These are phyloP conservation scores for Entomortierella lignicola DNA, from an alignment of 192 early-diverging fungal species.

Conservation along the genomic window DNA sequence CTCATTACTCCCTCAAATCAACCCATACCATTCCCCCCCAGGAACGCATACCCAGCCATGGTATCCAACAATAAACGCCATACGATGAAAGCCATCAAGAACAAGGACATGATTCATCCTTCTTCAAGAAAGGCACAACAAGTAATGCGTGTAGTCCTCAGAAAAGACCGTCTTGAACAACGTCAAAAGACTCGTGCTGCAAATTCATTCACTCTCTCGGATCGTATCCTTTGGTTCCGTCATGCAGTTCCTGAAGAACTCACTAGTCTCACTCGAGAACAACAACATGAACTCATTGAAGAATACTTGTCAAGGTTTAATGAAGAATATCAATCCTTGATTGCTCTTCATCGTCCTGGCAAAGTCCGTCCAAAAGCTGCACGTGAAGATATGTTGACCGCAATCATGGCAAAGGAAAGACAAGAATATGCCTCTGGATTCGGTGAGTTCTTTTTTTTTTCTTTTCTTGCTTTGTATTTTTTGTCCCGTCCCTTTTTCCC, in stretches of 20 bases:
- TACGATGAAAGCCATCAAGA: slow-evolving; percentile 69
- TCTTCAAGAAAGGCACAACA: slow-evolving; percentile 68
- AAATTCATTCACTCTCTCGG: slow-evolving; percentile 42
- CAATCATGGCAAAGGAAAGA: slow-evolving; percentile 57
- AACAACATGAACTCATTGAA: slow-evolving; percentile 30
- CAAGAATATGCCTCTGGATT: slow-evolving; percentile 65
- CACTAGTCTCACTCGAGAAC: slow-evolving; percentile 16
- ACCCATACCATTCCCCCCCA: too few species aligned
- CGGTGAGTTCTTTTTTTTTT: slow-evolving; percentile 46
- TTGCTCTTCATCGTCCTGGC: slow-evolving; percentile 50
- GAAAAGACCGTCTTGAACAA: slow-evolving; percentile 62
- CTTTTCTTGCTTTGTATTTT: background rate
- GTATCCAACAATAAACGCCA: slow-evolving; percentile 66
- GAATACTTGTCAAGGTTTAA: slow-evolving; percentile 63
- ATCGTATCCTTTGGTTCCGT: slow-evolving; percentile 66
- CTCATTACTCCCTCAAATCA: too few species aligned
- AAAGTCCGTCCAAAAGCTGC: slow-evolving; percentile 60
- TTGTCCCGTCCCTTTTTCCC: background rate
- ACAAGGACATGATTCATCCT: slow-evolving; percentile 64
- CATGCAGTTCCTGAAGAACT: slow-evolving; percentile 62
- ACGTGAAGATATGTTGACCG: slow-evolving; percentile 55
- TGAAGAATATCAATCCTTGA: slow-evolving; percentile 58
- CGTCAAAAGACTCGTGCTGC: slow-evolving; percentile 43
- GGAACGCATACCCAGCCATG: slow-evolving; percentile 10
- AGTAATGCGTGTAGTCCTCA: slow-evolving; percentile 58